Evolutionary conservation across 495 filamentous ascomycete species (phyloP).

Genomic region (Cladorrhinum samala): DNA sequence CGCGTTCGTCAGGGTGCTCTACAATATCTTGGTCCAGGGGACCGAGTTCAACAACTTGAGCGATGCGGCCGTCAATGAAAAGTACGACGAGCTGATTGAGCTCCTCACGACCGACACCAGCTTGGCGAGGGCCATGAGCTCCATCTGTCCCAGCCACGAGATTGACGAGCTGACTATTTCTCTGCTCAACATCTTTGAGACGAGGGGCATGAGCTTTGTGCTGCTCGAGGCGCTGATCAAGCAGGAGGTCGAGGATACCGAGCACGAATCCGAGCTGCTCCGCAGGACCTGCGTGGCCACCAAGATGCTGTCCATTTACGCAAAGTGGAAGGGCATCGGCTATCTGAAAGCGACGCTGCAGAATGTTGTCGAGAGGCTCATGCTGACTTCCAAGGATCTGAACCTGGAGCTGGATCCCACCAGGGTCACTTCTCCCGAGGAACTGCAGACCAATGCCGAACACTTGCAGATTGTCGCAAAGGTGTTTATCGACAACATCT

Average conservation of each 20-base stretch:
- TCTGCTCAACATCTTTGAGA: slow-evolving; percentile 60
- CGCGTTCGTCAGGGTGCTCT: slow-evolving; percentile 60
- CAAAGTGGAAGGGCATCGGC: slow-evolving; percentile 58
- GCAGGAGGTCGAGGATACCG: slow-evolving; percentile 60
- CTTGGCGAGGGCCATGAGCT: slow-evolving; percentile 54
- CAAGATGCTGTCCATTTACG: slow-evolving; percentile 62
- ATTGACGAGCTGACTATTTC: slow-evolving; percentile 61
- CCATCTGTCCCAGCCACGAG: slow-evolving; percentile 57
- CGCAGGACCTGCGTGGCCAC: slow-evolving; percentile 60
- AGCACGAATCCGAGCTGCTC: slow-evolving; percentile 58
- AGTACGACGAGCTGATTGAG: slow-evolving; percentile 57
- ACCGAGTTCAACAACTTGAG: slow-evolving; percentile 61
- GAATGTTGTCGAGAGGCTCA: slow-evolving; percentile 54
- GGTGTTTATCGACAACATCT: slow-evolving; percentile 62
- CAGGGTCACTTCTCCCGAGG: slow-evolving; percentile 49
- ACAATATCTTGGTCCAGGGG: slow-evolving; percentile 60
- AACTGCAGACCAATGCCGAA: slow-evolving; percentile 53
- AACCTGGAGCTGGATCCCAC: slow-evolving; percentile 60
- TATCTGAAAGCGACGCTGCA: slow-evolving; percentile 60
- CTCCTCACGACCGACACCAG: slow-evolving; percentile 53
- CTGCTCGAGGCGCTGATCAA: slow-evolving; percentile 58
- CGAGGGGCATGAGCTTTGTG: slow-evolving; percentile 52
- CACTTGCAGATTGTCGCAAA: slow-evolving; percentile 56
- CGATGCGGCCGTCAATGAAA: slow-evolving; percentile 57
- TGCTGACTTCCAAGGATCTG: slow-evolving; percentile 53